Evolutionary conservation across 352 stramenopile species (phyloP).

Genomic region (Phytophthora meadii): DNA sequence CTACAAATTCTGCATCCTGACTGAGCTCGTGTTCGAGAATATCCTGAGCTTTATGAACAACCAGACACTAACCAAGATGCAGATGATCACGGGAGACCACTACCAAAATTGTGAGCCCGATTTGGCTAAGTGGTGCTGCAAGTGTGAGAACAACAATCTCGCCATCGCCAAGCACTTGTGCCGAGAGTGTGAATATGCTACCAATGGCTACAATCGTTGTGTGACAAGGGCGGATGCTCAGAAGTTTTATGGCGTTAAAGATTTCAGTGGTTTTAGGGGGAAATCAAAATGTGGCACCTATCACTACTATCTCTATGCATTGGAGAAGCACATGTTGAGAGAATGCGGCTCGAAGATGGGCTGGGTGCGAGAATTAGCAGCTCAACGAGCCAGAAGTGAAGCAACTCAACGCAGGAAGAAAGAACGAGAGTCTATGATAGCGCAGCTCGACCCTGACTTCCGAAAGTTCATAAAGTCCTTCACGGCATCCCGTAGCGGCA

Average conservation of each 20-base stretch:
- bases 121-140: slow-evolving; percentile 18
- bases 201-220: neutral
- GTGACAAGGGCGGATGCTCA: neutral
- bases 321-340: neutral
- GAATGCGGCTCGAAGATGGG: neutral
- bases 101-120: slow-evolving; percentile 7
- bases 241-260: neutral
- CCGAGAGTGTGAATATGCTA: neutral
- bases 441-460: too few relatives aligned
- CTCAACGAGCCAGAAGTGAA: too few relatives aligned
- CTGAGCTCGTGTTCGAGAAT: slow-evolving; percentile 12
- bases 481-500: too few relatives aligned
- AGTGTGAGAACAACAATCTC: slow-evolving; percentile 21
- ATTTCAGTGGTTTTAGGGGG: neutral
- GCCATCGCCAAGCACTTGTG: neutral
- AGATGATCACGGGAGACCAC: slow-evolving; percentile 15
- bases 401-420: too few relatives aligned
- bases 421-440: too few relatives aligned
- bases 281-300: neutral
- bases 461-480: too few relatives aligned
- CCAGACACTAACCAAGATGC: slow-evolving; percentile 23
- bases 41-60: slow-evolving; percentile 25
- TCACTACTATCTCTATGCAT: neutral
- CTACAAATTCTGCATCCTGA: slow-evolving; percentile 17
- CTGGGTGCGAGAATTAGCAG: neutral